Percentiles rank a stretch among this genome's conserved stretches.
Evolutionary conservation across 768 basidiomycete species (phyloP).

Genomic region (Amanita polypyramis): DNA sequence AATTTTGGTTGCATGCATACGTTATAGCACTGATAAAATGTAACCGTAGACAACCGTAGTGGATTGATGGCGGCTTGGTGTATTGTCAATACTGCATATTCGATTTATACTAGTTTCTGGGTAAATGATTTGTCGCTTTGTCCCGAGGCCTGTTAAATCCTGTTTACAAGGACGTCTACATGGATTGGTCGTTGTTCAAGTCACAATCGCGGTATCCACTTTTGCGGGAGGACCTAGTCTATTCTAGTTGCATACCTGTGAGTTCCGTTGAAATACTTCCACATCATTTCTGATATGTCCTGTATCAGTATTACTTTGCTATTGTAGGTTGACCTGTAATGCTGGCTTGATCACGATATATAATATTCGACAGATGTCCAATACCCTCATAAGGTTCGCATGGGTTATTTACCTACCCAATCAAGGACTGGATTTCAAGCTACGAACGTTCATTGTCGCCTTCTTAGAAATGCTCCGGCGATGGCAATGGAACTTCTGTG

Average conservation of each 20-base stretch:
- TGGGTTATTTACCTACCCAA: conserved; percentile 75
- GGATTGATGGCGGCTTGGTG: conserved; percentile 59
- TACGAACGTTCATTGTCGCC: conserved; percentile 59
- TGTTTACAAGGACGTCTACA: conserved; percentile 49
- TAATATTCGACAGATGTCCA: conserved; percentile 40
- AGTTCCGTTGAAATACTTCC: conserved; percentile 13
- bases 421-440: conserved; percentile 31
- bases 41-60: conserved; percentile 22
- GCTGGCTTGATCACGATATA: background rate
- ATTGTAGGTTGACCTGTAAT: conserved; percentile 37
- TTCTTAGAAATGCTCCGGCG: conserved; percentile 71
- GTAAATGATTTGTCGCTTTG: conserved; percentile 27
- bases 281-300: background rate
- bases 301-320: conserved; percentile 65
- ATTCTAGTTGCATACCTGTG: conserved; percentile 51
- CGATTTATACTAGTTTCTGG: conserved; percentile 72
- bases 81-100: conserved; percentile 48
- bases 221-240: conserved; percentile 69
- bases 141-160: background rate
- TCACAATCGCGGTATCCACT: conserved; percentile 43
- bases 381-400: conserved; percentile 66
- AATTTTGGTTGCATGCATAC: conserved; percentile 9
- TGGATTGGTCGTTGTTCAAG: conserved; percentile 87
- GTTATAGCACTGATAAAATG: background rate
- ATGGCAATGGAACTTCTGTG: conserved; percentile 90